Base-by-base conservation (phyloP, 75 land plant species). In the Pinus albicaulis region DNA sequence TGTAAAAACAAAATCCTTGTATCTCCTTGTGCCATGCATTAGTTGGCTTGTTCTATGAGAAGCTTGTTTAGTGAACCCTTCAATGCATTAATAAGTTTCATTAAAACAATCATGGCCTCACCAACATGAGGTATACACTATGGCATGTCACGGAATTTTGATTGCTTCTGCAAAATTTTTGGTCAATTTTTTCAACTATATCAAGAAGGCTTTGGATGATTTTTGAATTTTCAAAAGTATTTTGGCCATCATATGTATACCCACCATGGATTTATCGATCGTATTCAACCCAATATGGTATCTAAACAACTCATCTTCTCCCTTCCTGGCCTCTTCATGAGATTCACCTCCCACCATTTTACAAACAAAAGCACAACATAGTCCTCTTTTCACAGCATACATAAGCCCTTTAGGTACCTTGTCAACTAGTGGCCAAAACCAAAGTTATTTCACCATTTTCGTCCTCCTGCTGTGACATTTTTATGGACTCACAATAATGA, bases 341-440 rank as follows among this genome's bases (percentile, higher is more conserved):
- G 88, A 71, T 56, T 88, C 92, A 14, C 59, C 80, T 17, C 80
- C 92, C 11, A 79, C 81, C 6, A 88, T 72, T 53, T 90, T 90
- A 25, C 92, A 56, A 14, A 86, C 84, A 72, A 84, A 90, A 20
- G 88, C 82, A 75, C 88, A 90, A 10, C 92, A 90, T 13, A 90
- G 76, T 5, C 92, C 88, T 24, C 85, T 88, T 26, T 77, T 76
- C 23, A 88, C 90, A 23, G 77, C 91, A 75, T 90, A 82, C 88
- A 73, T 60, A 31, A 88, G 63, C 12, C 84, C 92, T 68, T 90
- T 86, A 10, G 90, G 88, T 5, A 82, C 66, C 55, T 70, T 77
- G 62, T 90, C 86, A 17, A 78, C 83, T 73, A 68, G 90, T 57
- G 38, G 86, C 78, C 63, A 90, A 82, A 0, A 77, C 84, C 20